These are phyloP conservation scores for Zygotorulaspora sp. DNA, from an alignment of 805 yeast species.

Conservation along the genomic window DNA sequence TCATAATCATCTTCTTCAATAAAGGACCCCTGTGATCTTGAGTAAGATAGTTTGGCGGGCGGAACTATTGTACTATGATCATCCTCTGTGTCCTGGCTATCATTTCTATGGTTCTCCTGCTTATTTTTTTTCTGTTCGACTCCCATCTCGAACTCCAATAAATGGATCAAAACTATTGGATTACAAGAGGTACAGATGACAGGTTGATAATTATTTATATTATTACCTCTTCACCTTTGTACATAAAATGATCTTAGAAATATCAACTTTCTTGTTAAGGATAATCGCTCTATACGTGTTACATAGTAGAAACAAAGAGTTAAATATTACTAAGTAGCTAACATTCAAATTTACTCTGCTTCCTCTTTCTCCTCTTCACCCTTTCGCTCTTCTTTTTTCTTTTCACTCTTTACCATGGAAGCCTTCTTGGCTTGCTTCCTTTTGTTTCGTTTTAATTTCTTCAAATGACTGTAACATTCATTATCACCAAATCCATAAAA, in stretches of 20 bases:
- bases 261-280: background rate
- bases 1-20: constrained; percentile 13
- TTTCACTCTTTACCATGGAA: background rate
- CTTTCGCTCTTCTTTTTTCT: constrained; percentile 5
- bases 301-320: no score
- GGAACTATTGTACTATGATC: constrained; percentile 12
- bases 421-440: constrained; percentile 25
- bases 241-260: no score
- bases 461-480: constrained; percentile 32
- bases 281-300: constrained; percentile 4
- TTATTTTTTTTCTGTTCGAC: background rate
- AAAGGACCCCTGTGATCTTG: constrained; percentile 17
- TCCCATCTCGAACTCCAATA: no score
- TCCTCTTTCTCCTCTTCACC: no score
- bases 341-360: no score
- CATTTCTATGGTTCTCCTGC: background rate
- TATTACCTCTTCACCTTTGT: no score
- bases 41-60: constrained; percentile 11
- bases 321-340: no score
- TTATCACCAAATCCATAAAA: constrained; percentile 74
- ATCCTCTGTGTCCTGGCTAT: constrained; percentile 2
- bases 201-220: no score
- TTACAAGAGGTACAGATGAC: no score
- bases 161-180: no score
- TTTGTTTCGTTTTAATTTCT: constrained; percentile 33